Evolutionary conservation across 192 early-diverging fungal species (phyloP), one percentile per base, ranked within the genome.

Genomic region (Glomus cerebriforme): DNA sequence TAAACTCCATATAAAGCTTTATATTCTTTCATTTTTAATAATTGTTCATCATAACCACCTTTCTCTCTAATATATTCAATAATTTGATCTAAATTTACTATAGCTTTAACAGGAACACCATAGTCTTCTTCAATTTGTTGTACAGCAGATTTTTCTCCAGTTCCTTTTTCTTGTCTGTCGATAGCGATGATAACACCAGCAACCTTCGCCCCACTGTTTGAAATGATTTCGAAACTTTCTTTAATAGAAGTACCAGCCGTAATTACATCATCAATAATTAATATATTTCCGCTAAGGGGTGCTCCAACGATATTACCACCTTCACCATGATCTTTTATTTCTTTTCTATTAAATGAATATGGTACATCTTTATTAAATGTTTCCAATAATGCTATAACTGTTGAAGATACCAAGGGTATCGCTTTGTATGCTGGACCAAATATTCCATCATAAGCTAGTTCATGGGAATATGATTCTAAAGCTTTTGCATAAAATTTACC

Each of bases 391-490:
- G 94, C 89, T 45, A 98, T 90, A 39, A 92, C 92, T 0, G 95
- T 92, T 7, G 96, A 84, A 24, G 93, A 90, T 2, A 95, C 95
- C 7, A 99, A 87, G 12, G 98, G 98, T 77, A 99, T 96, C 58
- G 96, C 98, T 89, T 99, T 99, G 91, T 99, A 99, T 13, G 98
- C 98, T 1, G 98, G 98, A 10, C 98, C 98, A 88, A 98, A 98
- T 58, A 99, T 83, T 24, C 98, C 90, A 84, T 96, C 94, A 82
- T 92, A 95, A 47, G 85, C 73, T 68, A 97, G 82, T 15, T 85
- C 86, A 13, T 59, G 24, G 13, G 39, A 43, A 43, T 85, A 84
- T 82, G 93, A 92, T 24, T 87, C 81, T 47, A 99, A 88, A 17
- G 95, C 94, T 7, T 93, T 90, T 12, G 98, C 96, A 78, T 98